These are phyloP conservation scores for Cyclanthera cordifolia DNA, from an alignment of 306 rosid species.

Conservation along the genomic window DNA sequence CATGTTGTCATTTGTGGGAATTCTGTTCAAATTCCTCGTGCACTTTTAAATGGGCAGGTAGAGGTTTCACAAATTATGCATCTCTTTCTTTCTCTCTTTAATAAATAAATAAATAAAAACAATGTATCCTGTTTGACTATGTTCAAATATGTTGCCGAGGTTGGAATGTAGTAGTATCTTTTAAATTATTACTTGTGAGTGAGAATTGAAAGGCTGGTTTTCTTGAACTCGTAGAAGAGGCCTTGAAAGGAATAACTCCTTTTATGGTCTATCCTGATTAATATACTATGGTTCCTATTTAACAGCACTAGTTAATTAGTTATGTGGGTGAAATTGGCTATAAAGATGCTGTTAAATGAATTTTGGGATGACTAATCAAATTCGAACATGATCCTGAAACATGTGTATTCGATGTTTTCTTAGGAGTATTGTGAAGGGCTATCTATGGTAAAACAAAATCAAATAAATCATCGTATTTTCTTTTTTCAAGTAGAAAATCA, in stretches of 20 bases:
- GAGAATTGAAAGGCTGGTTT: background rate
- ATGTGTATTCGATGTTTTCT: background rate
- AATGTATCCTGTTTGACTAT: background rate
- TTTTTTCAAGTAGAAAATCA: background rate
- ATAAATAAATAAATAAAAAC: no score
- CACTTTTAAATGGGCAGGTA: conserved; percentile 83
- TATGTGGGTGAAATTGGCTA: background rate
- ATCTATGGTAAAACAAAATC: background rate
- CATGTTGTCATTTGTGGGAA: conserved; percentile 77
- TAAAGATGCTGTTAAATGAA: background rate
- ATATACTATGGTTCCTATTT: background rate
- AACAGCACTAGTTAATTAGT: background rate
- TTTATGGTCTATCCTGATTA: background rate
- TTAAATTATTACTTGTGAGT: background rate
- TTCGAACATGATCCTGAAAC: background rate
- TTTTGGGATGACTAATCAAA: background rate
- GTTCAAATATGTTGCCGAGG: background rate
- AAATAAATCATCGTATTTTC: background rate
- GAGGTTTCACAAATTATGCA: conserved; percentile 6
- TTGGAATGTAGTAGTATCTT: background rate
- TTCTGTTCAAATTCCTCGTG: conserved; percentile 63
- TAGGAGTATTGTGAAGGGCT: background rate
- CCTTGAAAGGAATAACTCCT: background rate
- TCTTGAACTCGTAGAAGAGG: background rate
- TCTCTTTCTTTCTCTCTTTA: background rate